A percentile compares a stretch with the other conserved stretches of the same genome.
These are phyloP conservation scores for Teunomyces tritomae DNA, from an alignment of 805 yeast species.

Conservation along the genomic window DNA sequence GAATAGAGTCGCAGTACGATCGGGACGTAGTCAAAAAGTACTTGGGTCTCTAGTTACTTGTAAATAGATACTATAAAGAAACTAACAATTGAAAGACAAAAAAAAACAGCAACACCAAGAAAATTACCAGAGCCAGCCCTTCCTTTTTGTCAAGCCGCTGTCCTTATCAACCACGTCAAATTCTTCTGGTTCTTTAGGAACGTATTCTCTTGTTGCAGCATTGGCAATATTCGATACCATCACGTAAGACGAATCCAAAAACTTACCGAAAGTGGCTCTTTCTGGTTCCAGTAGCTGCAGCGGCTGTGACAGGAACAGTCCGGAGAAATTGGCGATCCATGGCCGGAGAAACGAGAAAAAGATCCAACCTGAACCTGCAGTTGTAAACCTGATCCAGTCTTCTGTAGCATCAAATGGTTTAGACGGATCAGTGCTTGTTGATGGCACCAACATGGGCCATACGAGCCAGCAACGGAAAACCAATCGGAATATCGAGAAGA, in stretches of 20 bases:
- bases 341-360: constrained; percentile 28
- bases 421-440: constrained; percentile 7
- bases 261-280: background rate
- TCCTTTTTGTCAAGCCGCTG: constrained; percentile 3
- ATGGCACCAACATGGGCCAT: constrained; percentile 34
- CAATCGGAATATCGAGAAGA: constrained; percentile 48
- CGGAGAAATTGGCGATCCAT: constrained; percentile 19
- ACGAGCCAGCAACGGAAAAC: constrained; percentile 60
- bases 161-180: constrained; percentile 9
- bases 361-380: constrained; percentile 32
- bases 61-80: background rate
- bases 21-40: constrained; percentile 27
- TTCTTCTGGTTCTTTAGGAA: constrained; percentile 4
- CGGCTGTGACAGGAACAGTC: background rate
- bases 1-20: constrained; percentile 24
- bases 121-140: constrained; percentile 14
- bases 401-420: constrained; percentile 9
- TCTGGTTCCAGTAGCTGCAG: constrained; percentile 1
- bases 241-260: constrained; percentile 13
- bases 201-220: background rate
- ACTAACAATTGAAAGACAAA: background rate
- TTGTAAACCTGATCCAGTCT: constrained; percentile 28
- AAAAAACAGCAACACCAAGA: background rate
- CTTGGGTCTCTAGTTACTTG: constrained; percentile 23
- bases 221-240: constrained; percentile 10